Conservation (phyloP, 768 basidiomycete genomes). For the Termitomyces sp. region DNA sequence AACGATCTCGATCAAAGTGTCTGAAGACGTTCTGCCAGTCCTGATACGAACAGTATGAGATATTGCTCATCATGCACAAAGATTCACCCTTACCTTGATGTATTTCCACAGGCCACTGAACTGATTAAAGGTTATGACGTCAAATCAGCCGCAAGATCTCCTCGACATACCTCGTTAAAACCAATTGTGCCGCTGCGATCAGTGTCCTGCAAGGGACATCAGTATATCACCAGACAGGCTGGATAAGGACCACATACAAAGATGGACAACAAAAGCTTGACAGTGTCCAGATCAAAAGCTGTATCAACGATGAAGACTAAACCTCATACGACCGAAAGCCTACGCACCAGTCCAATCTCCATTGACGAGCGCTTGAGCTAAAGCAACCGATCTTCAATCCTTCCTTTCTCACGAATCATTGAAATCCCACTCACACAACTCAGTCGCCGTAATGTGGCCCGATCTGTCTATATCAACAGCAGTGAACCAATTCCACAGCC, state of each 20-base stretch:
- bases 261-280: constrained; percentile 78
- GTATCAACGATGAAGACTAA: not conserved
- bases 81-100: constrained; percentile 46
- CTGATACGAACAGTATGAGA: constrained; percentile 21
- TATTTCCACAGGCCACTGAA: constrained; percentile 81
- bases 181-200: constrained; percentile 76
- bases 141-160: not conserved
- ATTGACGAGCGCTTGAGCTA: constrained; percentile 46
- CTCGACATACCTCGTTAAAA: constrained; percentile 59
- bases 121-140: constrained; percentile 26
- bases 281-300: constrained; percentile 85
- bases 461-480: constrained; percentile 69
- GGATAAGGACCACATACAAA: constrained; percentile 46
- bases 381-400: not conserved
- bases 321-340: not conserved
- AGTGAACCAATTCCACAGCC: constrained; percentile 71
- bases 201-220: constrained; percentile 39
- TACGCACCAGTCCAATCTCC: constrained; percentile 76
- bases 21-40: constrained; percentile 85
- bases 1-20: constrained; percentile 81
- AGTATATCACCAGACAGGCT: not conserved
- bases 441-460: constrained; percentile 56
- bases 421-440: constrained; percentile 52
- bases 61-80: not conserved
- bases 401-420: not conserved